Conservation (phyloP, 352 stramenopile genomes). For the Peronosclerospora sorghi region DNA sequence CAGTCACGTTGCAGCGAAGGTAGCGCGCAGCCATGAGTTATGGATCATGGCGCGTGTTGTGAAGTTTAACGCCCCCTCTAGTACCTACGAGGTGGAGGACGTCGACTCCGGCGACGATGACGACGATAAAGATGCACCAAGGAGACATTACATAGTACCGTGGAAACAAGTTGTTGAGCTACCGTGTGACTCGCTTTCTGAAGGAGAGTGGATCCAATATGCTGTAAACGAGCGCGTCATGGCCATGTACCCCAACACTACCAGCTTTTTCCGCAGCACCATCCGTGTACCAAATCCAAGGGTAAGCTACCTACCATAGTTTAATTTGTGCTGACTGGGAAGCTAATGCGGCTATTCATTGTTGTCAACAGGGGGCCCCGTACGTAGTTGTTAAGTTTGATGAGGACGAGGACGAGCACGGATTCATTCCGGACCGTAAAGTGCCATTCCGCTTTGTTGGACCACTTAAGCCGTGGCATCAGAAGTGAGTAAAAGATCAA, state of each 20-base stretch:
- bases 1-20: constrained; percentile 61
- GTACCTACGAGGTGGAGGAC: constrained; percentile 94
- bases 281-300: constrained; percentile 86
- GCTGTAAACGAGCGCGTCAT: constrained; percentile 88
- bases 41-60: constrained; percentile 91
- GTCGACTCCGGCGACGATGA: constrained; percentile 84
- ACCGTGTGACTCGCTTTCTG: constrained; percentile 52
- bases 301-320: constrained; percentile 20
- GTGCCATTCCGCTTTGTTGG: constrained; percentile 93
- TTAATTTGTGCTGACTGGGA: background rate
- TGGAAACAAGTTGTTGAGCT: constrained; percentile 83
- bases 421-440: constrained; percentile 85
- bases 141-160: constrained; percentile 60
- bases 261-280: constrained; percentile 91
- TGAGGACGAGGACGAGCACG: constrained; percentile 91
- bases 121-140: constrained; percentile 31
- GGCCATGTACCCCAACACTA: constrained; percentile 97
- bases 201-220: constrained; percentile 73
- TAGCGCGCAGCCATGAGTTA: constrained; percentile 66
- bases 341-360: constrained; percentile 4
- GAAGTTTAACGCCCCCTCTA: constrained; percentile 77
- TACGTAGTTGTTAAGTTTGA: constrained; percentile 97
- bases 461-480: constrained; percentile 50
- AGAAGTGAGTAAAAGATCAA: constrained; percentile 25
- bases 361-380: constrained; percentile 41